Base-by-base conservation (phyloP, 192 early-diverging fungal species). In the Allomyces macrogynus region DNA sequence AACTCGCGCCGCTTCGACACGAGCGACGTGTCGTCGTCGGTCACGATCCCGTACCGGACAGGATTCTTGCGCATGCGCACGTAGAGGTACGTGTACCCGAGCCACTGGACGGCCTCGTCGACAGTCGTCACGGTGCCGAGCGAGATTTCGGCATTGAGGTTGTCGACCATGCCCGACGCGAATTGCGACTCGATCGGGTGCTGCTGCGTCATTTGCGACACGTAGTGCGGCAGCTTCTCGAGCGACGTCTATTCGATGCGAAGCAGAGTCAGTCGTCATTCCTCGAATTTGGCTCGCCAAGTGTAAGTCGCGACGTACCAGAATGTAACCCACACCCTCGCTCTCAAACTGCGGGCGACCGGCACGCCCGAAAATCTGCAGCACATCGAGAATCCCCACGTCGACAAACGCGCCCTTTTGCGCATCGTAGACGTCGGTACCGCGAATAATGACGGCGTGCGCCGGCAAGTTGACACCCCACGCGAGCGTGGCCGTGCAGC, bases 401-500 rank as follows among this genome's bases (percentile, higher is more conserved):
- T 99, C 97, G 3, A 89, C 84, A 74, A 92, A 97, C 14, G 81
- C 79, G 66, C 97, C 93, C 74, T 92, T 95, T 63, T 93, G 83
- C 23, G 93, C 77, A 64, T 91, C 86, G 72, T 99, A 99, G 16
- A 99, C 79, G 66, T 93, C 88, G 14, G 97, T 99, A 40, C 94
- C 97, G 73, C 97, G 97, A 74, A 99, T 97, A 22, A 97, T 80
- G 11, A 97, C 97, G 0, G 97, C 94, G 69, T 95, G 94, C 12
- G 97, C 97, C 1, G 94, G 94, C 69, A 99, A 81, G 68, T 99
- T 97, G 60, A 97, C 92, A 74, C 93, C 97, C 97, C 97, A 99
- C 12, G 97, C 97, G 40, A 99, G 78, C 0, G 97, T 99, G 7
- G 97, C 84, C 22, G 97, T 99, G 82, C 94, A 99, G 73, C 87